Evolutionary conservation across 345 rosid species (phyloP).

Genomic region (Moricandia moricandioides): DNA sequence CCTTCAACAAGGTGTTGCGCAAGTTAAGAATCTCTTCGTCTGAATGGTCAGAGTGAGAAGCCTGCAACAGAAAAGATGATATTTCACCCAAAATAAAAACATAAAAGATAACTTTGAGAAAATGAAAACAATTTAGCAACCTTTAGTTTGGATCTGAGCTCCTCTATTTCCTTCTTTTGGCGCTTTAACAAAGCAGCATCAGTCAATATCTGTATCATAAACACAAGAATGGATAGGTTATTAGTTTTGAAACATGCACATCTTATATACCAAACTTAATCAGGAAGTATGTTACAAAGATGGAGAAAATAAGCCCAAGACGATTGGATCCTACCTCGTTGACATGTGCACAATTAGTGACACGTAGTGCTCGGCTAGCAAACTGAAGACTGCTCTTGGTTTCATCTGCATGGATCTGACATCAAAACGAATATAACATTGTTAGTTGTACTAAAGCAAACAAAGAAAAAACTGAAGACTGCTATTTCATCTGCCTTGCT

Average conservation of each 20-base stretch:
- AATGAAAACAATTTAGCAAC: slow-evolving; percentile 34
- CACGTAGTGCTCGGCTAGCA: slow-evolving; percentile 92
- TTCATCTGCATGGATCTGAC: slow-evolving; percentile 90
- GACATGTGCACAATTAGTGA: slow-evolving; percentile 88
- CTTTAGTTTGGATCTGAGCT: slow-evolving; percentile 89
- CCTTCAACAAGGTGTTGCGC: slow-evolving; percentile 87
- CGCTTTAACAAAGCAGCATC: slow-evolving; percentile 97
- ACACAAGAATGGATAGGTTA: slow-evolving; percentile 12
- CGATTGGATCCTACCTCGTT: slow-evolving; percentile 64
- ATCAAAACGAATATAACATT: slow-evolving; percentile 28
- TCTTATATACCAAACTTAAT: not conserved
- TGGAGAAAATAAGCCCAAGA: slow-evolving; percentile 2
- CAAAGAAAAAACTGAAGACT: slow-evolving; percentile 59
- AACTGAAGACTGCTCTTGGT: slow-evolving; percentile 95
- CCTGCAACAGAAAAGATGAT: slow-evolving; percentile 41
- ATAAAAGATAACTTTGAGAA: slow-evolving; percentile 2
- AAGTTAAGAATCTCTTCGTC: slow-evolving; percentile 89
- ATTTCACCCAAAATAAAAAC: slow-evolving; percentile 12
- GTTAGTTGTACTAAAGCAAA: slow-evolving; percentile 13
- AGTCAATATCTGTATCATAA: slow-evolving; percentile 61
- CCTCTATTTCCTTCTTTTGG: slow-evolving; percentile 96
- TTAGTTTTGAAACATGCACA: not conserved
- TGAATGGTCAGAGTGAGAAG: slow-evolving; percentile 81
- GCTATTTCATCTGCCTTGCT: slow-evolving; percentile 69
- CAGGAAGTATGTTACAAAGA: slow-evolving; percentile 5